Evolutionary conservation across 768 basidiomycete species (phyloP).

Genomic region (Tulasnella calospora): DNA sequence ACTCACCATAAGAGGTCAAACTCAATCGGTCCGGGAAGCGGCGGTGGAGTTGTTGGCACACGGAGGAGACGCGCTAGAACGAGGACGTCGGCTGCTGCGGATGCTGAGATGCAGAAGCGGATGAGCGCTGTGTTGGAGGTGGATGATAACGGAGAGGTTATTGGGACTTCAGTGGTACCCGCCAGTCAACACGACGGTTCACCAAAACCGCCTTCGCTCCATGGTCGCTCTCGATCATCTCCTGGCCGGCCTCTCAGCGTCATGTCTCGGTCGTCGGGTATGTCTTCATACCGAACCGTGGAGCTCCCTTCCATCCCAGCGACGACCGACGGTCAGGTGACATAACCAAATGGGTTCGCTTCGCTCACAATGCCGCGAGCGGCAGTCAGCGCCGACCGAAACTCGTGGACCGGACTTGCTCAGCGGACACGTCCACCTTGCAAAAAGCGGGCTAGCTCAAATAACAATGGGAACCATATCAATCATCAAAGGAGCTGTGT

Average conservation of each 20-base stretch:
- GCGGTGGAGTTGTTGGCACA: background rate
- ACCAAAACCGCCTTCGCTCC: constrained; percentile 28
- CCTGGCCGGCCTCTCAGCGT: constrained; percentile 27
- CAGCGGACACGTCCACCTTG: constrained; percentile 49
- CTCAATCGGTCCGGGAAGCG: too few relatives aligned
- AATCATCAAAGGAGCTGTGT: too few relatives aligned
- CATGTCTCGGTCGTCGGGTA: background rate
- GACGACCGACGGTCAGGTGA: constrained; percentile 7
- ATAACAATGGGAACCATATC: too few relatives aligned
- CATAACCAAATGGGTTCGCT: constrained; percentile 36
- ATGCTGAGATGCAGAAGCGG: constrained; percentile 26
- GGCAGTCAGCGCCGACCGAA: constrained; percentile 37
- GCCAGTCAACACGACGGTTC: constrained; percentile 1
- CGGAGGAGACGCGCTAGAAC: background rate
- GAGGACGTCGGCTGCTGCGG: background rate
- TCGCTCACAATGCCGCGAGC: constrained; percentile 47
- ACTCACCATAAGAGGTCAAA: background rate
- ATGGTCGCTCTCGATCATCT: constrained; percentile 30
- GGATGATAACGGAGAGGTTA: constrained; percentile 36
- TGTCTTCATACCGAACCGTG: constrained; percentile 31
- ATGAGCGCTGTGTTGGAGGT: constrained; percentile 43
- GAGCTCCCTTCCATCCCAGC: constrained; percentile 38
- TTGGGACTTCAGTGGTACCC: constrained; percentile 9
- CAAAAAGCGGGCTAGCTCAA: constrained; percentile 74
- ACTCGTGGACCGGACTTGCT: constrained; percentile 36